Evolutionary conservation across 2,329 filamentous ascomycete species (phyloP), one percentile per base, ranked within the genome.

Genomic region (Meredithiella fracta): DNA sequence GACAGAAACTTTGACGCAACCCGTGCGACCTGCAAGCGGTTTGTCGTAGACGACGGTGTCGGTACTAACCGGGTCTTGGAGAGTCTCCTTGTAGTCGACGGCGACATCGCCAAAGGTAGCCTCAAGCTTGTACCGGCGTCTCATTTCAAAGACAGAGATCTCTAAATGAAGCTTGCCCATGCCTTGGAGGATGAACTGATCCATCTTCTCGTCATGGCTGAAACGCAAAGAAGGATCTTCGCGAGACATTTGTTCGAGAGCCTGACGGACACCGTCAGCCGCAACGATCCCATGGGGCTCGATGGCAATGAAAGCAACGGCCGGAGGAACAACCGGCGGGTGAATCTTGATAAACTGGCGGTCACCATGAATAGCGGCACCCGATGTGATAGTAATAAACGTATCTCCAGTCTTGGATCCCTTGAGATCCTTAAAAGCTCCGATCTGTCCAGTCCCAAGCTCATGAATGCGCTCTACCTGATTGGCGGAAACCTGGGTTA

Each of bases 81-180:
- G 72, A 51, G 82, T 84, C 69, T 98, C 92, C 55, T 94, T 84
- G 69, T 97, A 98, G 62, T 94, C 89, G 59, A 98, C 95, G 63
- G 95, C 86, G 60, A 98, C 94, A 54, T 82, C 83, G 11, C 91
- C 90, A 73, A 95, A 95, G 71, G 82, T 60, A 74, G 89, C 76
- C 80, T 95, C 67, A 29, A 49, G 8, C 66, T 92, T 94, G 69
- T 96, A 83, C 64, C 94, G 88, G 54, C 87, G 86, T 61, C 92
- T 81, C 8, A 98, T 78, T 47, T 90, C 80, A 67, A 97, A 87
- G 52, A 88, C 75, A 0, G 91, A 90, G 51, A 98, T 92, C 63
- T 98, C 92, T 0, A 98, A 75, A 67, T 98, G 92, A 26, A 98
- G 77, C 63, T 94, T 88, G 6, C 92, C 92, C 92, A 98, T 97